Conservation (phyloP, 306 rosid genomes). For the Dryas drummondii region DNA sequence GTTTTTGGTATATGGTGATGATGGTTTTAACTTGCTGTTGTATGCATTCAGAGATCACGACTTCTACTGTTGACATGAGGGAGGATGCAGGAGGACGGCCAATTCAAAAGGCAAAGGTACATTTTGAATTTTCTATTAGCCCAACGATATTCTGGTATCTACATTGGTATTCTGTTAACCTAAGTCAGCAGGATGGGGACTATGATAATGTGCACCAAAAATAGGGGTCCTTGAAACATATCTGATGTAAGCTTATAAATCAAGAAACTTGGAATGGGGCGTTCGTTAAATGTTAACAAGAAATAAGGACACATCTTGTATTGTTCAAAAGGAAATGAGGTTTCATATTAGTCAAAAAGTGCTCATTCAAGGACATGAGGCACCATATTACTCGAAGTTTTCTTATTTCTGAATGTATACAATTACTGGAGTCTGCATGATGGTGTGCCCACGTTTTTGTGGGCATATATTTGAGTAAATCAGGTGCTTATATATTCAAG, state of each 20-base stretch:
- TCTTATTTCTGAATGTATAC: neutral
- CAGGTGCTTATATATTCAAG: too few species aligned
- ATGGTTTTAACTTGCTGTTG: constrained; percentile 9
- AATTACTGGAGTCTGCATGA: neutral
- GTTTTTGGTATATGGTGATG: neutral
- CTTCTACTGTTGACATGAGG: constrained; percentile 69
- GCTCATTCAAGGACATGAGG: neutral
- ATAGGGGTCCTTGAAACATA: neutral
- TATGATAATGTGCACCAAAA: neutral
- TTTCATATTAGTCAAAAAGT: neutral
- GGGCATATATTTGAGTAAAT: neutral
- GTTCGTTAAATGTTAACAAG: neutral
- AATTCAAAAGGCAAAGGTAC: constrained; percentile 78
- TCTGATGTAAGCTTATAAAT: neutral
- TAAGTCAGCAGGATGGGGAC: neutral
- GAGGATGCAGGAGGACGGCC: constrained; percentile 69
- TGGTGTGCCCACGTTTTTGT: neutral
- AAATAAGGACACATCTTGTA: neutral
- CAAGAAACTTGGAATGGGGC: neutral
- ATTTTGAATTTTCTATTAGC: neutral
- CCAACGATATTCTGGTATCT: neutral
- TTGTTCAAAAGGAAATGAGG: neutral
- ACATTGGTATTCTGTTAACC: neutral
- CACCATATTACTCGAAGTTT: neutral
- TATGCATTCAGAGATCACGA: constrained; percentile 49